Base-by-base conservation (phyloP, 2,329 filamentous ascomycete species). In the Akanthomyces muscarius region DNA sequence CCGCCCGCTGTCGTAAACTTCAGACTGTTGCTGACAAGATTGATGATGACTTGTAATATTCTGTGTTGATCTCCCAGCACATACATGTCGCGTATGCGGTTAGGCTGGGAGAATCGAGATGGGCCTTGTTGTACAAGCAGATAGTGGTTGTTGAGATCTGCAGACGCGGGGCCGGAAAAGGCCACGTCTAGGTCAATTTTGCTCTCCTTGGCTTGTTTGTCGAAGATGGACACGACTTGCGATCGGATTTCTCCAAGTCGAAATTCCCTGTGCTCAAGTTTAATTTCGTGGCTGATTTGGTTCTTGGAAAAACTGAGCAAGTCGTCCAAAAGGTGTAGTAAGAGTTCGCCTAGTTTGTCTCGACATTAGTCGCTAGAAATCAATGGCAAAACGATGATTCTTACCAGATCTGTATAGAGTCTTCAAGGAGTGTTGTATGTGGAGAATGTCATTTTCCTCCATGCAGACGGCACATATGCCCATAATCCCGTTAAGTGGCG, bases 391-490 rank as follows among this genome's bases (percentile, higher is more conserved):
- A n/a, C 13, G 7, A 8, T 33, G 28, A 23, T 2, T 59, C 69
- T 63, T 65, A 74, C 73, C 91, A 25, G 90, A 94, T 74, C 93
- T 95, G 76, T 96, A 97, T 23, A 97, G 87, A 21, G 92, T 92
- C 69, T 91, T 90, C 5, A 97, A 80, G 1, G 90, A 95, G 68
- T 92, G 86, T 73, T 93, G 92, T 66, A 97, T 87, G 67, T 89
- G 86, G 38, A 82, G 74, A 16, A 92, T 78, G 69, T 96, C 91
- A 55, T 93, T 88, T 73, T 97, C 92, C 66, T 92, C 90, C 91
- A 97, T 95, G 74, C 91, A 95, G 0, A 97, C 89, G 0, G 92
- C 90, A 68, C 89, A 93, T 89, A 97, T 95, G 64, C 95, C 95
- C 70, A 99, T 81, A 55, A 98, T 97, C 14, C 94, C 95, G 71